These are phyloP conservation scores for Camptophora hylomeconis DNA, from an alignment of 2,329 filamentous ascomycete species.

Conservation along the genomic window DNA sequence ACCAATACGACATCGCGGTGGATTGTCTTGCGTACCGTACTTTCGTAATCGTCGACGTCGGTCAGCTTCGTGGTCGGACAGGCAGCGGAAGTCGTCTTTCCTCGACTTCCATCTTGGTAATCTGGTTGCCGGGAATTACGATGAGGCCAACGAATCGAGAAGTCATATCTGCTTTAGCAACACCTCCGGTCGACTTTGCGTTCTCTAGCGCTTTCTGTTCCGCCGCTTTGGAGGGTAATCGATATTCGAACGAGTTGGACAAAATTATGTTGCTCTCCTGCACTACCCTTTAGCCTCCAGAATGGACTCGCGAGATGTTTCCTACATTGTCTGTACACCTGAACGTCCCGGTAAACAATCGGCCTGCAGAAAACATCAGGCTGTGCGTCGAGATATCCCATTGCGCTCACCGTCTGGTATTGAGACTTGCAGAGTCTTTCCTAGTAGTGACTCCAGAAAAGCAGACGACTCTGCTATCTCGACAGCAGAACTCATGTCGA, in stretches of 20 bases:
- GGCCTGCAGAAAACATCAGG: slow-evolving; percentile 30
- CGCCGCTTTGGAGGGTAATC: slow-evolving; percentile 49
- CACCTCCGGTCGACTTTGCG: slow-evolving; percentile 22
- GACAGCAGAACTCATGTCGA: no score
- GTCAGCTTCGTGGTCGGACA: no score
- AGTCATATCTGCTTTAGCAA: slow-evolving; percentile 57
- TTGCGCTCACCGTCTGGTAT: slow-evolving; percentile 11
- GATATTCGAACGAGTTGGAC: slow-evolving; percentile 77
- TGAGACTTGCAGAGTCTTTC: slow-evolving; percentile 16
- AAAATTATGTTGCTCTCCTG: slow-evolving; percentile 85
- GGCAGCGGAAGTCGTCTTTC: no score
- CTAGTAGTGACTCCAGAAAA: slow-evolving; percentile 15
- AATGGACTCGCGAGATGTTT: neutral
- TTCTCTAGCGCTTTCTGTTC: slow-evolving; percentile 29
- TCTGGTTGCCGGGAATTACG: slow-evolving; percentile 75
- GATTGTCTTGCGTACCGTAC: no score
- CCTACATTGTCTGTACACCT: slow-evolving; percentile 87
- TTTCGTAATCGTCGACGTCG: no score
- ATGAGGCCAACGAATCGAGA: slow-evolving; percentile 80
- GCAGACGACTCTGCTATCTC: slow-evolving; percentile 14
- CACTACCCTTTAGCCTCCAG: slow-evolving; percentile 2
- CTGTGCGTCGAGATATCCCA: neutral
- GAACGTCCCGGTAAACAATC: slow-evolving; percentile 80
- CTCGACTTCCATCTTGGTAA: slow-evolving; percentile 80
- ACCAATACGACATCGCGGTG: no score